Conservation (phyloP, 202 grass and related monocot species). For the Brachypodium distachyon region DNA sequence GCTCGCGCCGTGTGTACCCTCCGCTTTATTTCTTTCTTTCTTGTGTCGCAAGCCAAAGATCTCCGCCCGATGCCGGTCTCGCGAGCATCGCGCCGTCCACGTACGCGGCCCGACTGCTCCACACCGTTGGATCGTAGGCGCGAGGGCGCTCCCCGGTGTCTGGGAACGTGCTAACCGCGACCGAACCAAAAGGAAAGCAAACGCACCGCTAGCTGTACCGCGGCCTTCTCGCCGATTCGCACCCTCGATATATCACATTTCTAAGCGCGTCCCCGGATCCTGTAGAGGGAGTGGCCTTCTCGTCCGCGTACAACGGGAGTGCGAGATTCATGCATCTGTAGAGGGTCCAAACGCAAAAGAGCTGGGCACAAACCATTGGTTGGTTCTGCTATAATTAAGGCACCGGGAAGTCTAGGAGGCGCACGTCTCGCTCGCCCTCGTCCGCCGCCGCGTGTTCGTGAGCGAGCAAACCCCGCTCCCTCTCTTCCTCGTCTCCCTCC, state of each 20-base stretch:
- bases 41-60: slow-evolving; percentile 29
- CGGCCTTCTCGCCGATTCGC: background rate
- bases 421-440: slow-evolving; percentile 4
- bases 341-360: background rate
- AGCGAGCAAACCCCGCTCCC: slow-evolving; percentile 19
- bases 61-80: background rate
- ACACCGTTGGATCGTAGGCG: background rate
- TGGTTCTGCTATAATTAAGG: slow-evolving; percentile 17
- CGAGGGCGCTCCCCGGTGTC: background rate
- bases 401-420: slow-evolving; percentile 8
- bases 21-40: slow-evolving; percentile 16
- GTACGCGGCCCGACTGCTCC: background rate
- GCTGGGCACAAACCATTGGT: background rate
- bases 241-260: accelerated
- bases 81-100: slow-evolving; percentile 31
- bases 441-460: slow-evolving; percentile 36
- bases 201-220: background rate
- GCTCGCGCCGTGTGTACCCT: background rate
- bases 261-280: accelerated
- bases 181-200: slow-evolving; percentile 7
- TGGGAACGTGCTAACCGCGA: slow-evolving; percentile 12
- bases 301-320: accelerated
- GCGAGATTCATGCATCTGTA: accelerated
- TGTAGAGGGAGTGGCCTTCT: no score
- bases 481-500: background rate